Conservation (phyloP, 345 rosid genomes). For the Rhizophora apiculata region DNA sequence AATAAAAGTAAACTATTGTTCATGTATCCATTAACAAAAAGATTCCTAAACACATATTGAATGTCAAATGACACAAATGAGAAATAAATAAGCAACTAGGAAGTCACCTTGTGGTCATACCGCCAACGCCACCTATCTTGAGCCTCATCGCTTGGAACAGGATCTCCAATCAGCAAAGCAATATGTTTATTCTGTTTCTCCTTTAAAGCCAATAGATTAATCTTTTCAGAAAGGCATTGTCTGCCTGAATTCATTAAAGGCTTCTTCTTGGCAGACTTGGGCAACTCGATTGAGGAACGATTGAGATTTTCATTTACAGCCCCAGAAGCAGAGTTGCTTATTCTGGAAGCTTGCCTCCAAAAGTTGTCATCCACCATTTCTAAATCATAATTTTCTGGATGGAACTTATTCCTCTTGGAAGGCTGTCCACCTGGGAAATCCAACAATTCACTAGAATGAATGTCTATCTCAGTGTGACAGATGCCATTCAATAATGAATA, state of each 20-base stretch:
- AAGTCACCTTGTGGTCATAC: conserved; percentile 71
- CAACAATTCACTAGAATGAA: conserved; percentile 17
- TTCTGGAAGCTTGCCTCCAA: conserved; percentile 19
- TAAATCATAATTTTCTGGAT: conserved; percentile 22
- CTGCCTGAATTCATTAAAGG: conserved; percentile 13
- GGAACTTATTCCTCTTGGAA: conserved; percentile 31
- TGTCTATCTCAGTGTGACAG: conserved; percentile 3
- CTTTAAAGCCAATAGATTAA: conserved; percentile 18
- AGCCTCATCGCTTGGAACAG: conserved; percentile 66
- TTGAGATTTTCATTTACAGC: conserved; percentile 14
- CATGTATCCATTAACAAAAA: neutral
- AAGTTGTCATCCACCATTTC: conserved; percentile 25
- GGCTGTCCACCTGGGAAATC: conserved; percentile 27
- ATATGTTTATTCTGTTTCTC: conserved; percentile 15
- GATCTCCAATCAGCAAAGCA: conserved; percentile 60
- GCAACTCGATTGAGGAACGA: conserved; percentile 11
- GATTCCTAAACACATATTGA: neutral
- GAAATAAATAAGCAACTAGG: conserved; percentile 13
- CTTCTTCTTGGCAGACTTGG: conserved; percentile 24
- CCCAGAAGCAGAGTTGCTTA: conserved; percentile 13
- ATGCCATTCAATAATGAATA: neutral
- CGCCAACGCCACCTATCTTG: conserved; percentile 85
- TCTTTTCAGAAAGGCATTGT: conserved; percentile 11
- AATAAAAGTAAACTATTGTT: no score
- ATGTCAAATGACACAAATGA: neutral